phyloP scores from a whole-genome alignment of 1,284 basidiomycete genomes.

The Leccinum pallidistipes region DNA sequence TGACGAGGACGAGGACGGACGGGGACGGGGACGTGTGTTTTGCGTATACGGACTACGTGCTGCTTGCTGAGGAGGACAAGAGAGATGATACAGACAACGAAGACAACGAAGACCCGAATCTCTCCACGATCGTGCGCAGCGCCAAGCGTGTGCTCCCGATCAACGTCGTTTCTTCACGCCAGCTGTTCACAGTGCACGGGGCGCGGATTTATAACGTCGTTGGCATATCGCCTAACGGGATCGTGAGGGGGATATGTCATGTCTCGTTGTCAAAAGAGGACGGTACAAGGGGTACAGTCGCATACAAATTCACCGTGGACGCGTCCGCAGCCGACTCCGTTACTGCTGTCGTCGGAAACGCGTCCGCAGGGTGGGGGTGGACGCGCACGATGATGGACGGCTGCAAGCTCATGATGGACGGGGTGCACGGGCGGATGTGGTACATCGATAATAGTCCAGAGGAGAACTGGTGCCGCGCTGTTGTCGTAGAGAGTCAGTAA shows the following conservation, averaged over 20 bases:
- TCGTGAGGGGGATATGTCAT: neutral
- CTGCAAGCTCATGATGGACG: conserved; percentile 8
- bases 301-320: conserved; percentile 21
- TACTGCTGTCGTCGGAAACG: neutral
- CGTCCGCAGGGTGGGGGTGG: conserved; percentile 9
- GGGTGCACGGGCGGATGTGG: conserved; percentile 15
- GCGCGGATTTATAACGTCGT: conserved; percentile 6
- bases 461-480: no score
- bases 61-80: neutral
- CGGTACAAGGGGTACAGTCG: neutral
- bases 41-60: neutral
- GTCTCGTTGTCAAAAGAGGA: neutral
- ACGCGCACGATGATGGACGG: neutral
- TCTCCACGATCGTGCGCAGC: conserved; percentile 8
- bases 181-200: conserved; percentile 12
- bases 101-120: neutral
- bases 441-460: neutral
- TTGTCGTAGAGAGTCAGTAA: no score
- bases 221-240: conserved; percentile 14
- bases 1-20: neutral
- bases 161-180: conserved; percentile 5
- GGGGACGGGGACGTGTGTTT: neutral
- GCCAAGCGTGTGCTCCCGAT: conserved; percentile 15
- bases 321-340: conserved; percentile 8
- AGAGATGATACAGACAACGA: neutral